These are phyloP conservation scores for Pichia terricola DNA, from an alignment of 1,139 yeast species.

Conservation along the genomic window DNA sequence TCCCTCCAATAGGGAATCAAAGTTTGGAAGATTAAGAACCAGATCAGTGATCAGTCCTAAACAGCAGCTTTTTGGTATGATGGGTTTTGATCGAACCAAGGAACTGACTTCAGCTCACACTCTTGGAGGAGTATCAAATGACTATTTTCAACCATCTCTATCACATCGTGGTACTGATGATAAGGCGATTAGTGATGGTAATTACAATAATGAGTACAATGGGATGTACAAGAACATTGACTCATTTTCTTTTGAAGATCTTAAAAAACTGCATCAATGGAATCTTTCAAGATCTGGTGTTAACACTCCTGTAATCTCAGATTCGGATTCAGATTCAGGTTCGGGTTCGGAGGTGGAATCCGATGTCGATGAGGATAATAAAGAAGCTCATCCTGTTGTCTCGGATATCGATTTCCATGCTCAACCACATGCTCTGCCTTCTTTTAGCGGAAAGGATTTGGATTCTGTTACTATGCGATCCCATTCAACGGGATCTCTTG, in stretches of 20 bases:
- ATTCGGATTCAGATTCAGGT: constrained; percentile 2
- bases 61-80: too few species aligned
- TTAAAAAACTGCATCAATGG: constrained; percentile 1
- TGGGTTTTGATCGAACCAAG: too few species aligned
- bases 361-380: not conserved
- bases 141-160: not conserved
- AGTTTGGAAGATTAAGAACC: constrained; percentile 40
- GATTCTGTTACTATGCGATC: too few species aligned
- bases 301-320: constrained; percentile 12
- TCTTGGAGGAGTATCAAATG: too few species aligned
- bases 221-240: not conserved
- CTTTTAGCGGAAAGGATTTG: too few species aligned
- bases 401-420: too few species aligned
- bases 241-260: not conserved
- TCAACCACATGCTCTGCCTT: not conserved
- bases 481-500: constrained; percentile 9
- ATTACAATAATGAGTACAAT: not conserved
- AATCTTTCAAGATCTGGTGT: constrained; percentile 4
- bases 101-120: too few species aligned
- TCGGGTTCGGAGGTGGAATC: not conserved
- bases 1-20: constrained; percentile 35
- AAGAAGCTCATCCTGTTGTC: too few species aligned
- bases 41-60: constrained; percentile 34
- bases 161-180: not conserved
- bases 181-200: not conserved